A percentile compares a stretch with the other conserved stretches of the same genome.
phyloP scores from a whole-genome alignment of 2,329 filamentous ascomycete genomes.

The Paraphoma chrysanthemicola region DNA sequence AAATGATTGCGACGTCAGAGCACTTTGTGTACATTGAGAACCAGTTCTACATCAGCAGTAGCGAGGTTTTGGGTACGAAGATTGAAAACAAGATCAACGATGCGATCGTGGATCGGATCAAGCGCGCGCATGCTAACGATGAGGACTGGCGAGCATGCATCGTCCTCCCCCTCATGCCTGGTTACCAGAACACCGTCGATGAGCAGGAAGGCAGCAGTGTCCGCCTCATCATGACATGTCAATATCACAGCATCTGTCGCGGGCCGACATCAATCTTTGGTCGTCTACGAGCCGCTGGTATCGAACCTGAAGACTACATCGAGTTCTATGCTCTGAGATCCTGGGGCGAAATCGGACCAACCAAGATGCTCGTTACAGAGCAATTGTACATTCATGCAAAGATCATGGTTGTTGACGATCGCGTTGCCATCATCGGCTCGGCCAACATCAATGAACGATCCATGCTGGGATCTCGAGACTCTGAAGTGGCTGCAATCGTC shows the following conservation, averaged over 20 bases:
- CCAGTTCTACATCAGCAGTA: slow-evolving; percentile 96
- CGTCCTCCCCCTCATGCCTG: slow-evolving; percentile 94
- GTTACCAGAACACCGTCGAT: slow-evolving; percentile 96
- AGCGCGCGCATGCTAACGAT: slow-evolving; percentile 79
- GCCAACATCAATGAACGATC: slow-evolving; percentile 99
- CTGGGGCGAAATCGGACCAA: slow-evolving; percentile 88
- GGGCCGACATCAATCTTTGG: slow-evolving; percentile 93
- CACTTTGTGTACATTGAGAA: slow-evolving; percentile 99
- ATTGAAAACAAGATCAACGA: slow-evolving; percentile 95
- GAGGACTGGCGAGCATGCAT: slow-evolving; percentile 92
- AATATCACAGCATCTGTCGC: slow-evolving; percentile 94
- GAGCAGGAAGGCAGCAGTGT: slow-evolving; percentile 94
- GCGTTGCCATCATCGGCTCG: slow-evolving; percentile 91
- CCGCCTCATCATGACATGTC: slow-evolving; percentile 93
- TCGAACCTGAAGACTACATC: slow-evolving; percentile 95
- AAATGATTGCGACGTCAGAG: slow-evolving; percentile 92
- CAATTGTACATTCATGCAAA: slow-evolving; percentile 99
- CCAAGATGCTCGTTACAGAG: slow-evolving; percentile 86
- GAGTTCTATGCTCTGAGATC: slow-evolving; percentile 91
- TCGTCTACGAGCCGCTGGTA: slow-evolving; percentile 76
- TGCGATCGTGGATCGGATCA: slow-evolving; percentile 89
- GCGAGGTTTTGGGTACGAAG: slow-evolving; percentile 82
- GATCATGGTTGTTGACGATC: slow-evolving; percentile 93
- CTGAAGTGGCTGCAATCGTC: slow-evolving; percentile 87
- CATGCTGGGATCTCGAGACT: slow-evolving; percentile 90